Conservation (phyloP, 805 yeast genomes). For the Dipodascus geniculatus region DNA sequence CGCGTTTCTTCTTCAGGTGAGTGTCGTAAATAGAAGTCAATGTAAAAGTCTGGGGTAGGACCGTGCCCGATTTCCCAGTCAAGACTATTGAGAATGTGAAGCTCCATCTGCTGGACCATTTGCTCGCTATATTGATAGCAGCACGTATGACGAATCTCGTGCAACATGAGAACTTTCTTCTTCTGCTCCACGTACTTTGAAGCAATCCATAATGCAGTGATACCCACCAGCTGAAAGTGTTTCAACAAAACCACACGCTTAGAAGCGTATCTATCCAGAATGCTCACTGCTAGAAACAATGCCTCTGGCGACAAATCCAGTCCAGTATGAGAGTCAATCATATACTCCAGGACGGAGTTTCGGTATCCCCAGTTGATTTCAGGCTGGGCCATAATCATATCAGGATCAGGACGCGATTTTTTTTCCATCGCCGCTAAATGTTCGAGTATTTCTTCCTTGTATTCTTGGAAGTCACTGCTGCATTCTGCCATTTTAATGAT, state of each 20-base stretch:
- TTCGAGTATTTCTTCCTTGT: conserved; percentile 25
- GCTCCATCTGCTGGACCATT: conserved; percentile 64
- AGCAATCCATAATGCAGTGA: conserved; percentile 88
- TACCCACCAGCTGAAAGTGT: conserved; percentile 82
- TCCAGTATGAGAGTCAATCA: conserved; percentile 52
- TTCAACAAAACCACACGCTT: conserved; percentile 72
- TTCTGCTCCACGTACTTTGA: conserved; percentile 74
- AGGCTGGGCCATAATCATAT: conserved; percentile 77
- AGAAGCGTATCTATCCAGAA: conserved; percentile 86
- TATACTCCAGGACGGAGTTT: conserved; percentile 63
- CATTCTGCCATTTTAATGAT: neutral
- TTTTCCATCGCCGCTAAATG: conserved; percentile 26
- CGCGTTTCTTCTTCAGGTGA: neutral
- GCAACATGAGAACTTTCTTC: conserved; percentile 59
- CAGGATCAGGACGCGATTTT: conserved; percentile 37
- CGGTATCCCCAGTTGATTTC: conserved; percentile 68
- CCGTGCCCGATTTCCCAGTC: conserved; percentile 63
- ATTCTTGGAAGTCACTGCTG: conserved; percentile 29
- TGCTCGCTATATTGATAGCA: conserved; percentile 50
- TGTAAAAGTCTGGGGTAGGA: conserved; percentile 42
- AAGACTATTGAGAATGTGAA: conserved; percentile 57
- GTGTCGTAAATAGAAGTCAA: conserved; percentile 18
- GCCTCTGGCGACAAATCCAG: conserved; percentile 54
- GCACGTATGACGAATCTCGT: conserved; percentile 62
- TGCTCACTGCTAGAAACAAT: conserved; percentile 55